Percentiles rank a stretch among this genome's conserved stretches.
These are phyloP conservation scores for Fusarium sp. DNA, from an alignment of 2,329 filamentous ascomycete species.

Conservation along the genomic window DNA sequence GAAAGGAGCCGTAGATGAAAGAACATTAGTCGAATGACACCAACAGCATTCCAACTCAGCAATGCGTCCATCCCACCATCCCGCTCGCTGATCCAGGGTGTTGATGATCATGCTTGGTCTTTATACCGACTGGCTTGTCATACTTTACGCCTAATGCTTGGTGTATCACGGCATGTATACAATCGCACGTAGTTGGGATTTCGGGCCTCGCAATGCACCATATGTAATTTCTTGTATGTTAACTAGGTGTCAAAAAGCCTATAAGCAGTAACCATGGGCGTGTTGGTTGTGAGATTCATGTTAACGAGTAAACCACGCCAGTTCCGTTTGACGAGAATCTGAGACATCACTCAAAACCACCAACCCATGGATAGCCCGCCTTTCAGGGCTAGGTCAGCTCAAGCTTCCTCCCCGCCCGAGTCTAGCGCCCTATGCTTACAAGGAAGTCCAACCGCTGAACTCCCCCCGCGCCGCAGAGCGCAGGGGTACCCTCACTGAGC, in stretches of 20 bases:
- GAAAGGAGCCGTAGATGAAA: slow-evolving; percentile 3
- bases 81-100: slow-evolving; percentile 19
- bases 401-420: slow-evolving; percentile 25
- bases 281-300: slow-evolving; percentile 18
- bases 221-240: neutral
- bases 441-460: slow-evolving; percentile 32
- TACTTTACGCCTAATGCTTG: neutral
- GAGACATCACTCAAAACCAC: slow-evolving; percentile 39
- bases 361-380: slow-evolving; percentile 26
- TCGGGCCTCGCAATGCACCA: neutral
- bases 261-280: slow-evolving; percentile 25
- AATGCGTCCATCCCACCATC: slow-evolving; percentile 26
- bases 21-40: slow-evolving; percentile 7
- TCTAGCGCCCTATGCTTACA: slow-evolving; percentile 28
- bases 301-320: slow-evolving; percentile 7
- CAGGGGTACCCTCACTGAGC: slow-evolving; percentile 3
- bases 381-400: slow-evolving; percentile 33
- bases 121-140: slow-evolving; percentile 3
- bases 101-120: slow-evolving; percentile 8
- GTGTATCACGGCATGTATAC: neutral
- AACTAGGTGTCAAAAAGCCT: slow-evolving; percentile 1
- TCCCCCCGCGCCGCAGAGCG: slow-evolving; percentile 18
- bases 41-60: slow-evolving; percentile 15
- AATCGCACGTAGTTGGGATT: neutral
- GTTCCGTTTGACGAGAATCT: slow-evolving; percentile 32